Evolutionary conservation across 2,329 filamentous ascomycete genomes (phyloP).

Genomic region (Pestalotiopsis sp.): DNA sequence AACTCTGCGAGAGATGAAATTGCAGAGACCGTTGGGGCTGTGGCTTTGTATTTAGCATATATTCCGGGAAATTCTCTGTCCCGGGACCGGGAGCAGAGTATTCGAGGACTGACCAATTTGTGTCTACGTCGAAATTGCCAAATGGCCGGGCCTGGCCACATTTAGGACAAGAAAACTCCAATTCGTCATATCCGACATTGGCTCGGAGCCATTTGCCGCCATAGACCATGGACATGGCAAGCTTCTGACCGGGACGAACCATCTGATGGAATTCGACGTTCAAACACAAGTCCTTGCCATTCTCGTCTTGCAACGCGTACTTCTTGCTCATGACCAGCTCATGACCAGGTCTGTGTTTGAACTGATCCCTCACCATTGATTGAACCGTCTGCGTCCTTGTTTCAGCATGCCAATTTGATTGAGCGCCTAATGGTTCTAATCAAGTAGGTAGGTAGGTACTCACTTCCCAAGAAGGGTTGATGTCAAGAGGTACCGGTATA

Average conservation of each 20-base stretch:
- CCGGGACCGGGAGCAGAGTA: no score
- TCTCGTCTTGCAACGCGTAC: neutral
- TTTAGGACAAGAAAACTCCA: neutral
- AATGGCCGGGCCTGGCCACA: neutral
- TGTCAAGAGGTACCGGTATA: conserved; percentile 1
- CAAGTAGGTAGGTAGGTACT: neutral
- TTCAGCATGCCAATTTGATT: neutral
- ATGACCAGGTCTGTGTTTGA: neutral
- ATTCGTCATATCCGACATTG: neutral
- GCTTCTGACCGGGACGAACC: neutral
- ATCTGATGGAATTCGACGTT: neutral
- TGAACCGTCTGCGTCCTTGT: neutral
- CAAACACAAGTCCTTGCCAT: neutral
- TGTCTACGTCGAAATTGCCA: neutral
- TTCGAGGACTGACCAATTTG: neutral
- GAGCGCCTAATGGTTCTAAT: neutral
- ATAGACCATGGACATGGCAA: neutral
- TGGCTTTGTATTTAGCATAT: neutral
- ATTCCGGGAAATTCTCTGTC: neutral
- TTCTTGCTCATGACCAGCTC: neutral
- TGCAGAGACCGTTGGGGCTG: neutral
- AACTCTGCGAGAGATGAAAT: neutral
- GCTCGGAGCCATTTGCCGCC: neutral
- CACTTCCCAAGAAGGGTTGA: conserved; percentile 7
- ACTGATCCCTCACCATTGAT: neutral